A percentile compares a stretch with the other conserved stretches of the same genome.
Evolutionary conservation across 805 yeast genomes (phyloP).

Genomic region (Candida sithepensis): DNA sequence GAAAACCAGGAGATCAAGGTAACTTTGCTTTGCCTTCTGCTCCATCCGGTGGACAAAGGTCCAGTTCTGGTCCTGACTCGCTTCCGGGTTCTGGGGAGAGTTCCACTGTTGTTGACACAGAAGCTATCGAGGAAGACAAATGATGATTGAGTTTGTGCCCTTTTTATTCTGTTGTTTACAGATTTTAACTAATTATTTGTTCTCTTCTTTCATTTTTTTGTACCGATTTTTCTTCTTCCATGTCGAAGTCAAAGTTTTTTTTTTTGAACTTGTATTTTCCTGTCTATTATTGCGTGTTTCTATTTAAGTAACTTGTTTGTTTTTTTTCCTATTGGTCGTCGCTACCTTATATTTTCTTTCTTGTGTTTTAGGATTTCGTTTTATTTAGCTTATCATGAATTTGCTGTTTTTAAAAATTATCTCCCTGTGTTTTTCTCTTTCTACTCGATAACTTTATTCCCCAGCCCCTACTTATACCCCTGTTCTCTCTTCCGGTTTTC

Average conservation of each 20-base stretch:
- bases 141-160: not conserved
- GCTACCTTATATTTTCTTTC: not conserved
- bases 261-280: too few species aligned
- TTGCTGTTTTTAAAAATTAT: not conserved
- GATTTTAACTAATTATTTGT: not conserved
- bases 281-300: not conserved
- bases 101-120: not conserved
- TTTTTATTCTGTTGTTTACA: not conserved
- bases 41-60: not conserved
- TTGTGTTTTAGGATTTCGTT: constrained; percentile 1
- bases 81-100: not conserved
- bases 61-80: not conserved
- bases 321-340: not conserved
- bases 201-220: not conserved
- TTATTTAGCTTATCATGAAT: not conserved
- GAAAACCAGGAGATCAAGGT: not conserved
- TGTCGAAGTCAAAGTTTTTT: too few species aligned
- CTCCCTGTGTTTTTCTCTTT: not conserved
- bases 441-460: not conserved
- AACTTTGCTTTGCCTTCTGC: not conserved
- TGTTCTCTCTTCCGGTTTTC: not conserved
- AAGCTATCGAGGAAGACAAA: not conserved
- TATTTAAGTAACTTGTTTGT: not conserved
- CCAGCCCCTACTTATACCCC: not conserved
- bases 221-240: not conserved